Evolutionary conservation across 192 early-diverging fungal species (phyloP).

Genomic region (Coemansia sp.): DNA sequence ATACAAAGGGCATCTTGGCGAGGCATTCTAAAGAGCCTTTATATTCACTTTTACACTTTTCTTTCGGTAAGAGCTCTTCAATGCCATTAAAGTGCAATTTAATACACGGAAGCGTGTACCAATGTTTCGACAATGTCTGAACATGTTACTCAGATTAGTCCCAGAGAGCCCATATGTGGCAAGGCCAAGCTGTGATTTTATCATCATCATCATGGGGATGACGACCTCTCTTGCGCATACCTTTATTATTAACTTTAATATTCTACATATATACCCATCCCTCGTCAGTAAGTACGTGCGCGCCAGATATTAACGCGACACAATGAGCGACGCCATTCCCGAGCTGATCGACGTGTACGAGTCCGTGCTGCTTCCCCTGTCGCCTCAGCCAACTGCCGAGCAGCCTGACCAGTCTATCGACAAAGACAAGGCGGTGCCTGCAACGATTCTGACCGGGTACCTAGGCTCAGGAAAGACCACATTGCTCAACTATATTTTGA

Average conservation of each 20-base stretch:
- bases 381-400: background rate
- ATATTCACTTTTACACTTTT: too few species aligned
- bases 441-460: constrained; percentile 64
- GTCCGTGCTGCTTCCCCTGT: constrained; percentile 4
- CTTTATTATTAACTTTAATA: background rate
- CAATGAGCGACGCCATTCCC: constrained; percentile 42
- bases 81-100: too few species aligned
- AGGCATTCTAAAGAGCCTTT: too few species aligned
- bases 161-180: constrained; percentile 1
- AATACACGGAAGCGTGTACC: too few species aligned
- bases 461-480: constrained; percentile 92
- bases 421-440: constrained; percentile 43
- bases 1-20: too few species aligned
- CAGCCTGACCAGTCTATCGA: background rate
- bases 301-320: background rate
- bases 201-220: background rate
- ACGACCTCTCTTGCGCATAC: background rate
- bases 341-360: constrained; percentile 24
- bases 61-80: too few species aligned
- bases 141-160: background rate
- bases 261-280: background rate
- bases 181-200: background rate
- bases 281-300: background rate
- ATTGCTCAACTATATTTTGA: constrained; percentile 81
- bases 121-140: too few species aligned